Evolutionary conservation across 177 flowering plant genomes (phyloP), one percentile per base, ranked within the genome.

Genomic region (Tripterygium wilfordii): DNA sequence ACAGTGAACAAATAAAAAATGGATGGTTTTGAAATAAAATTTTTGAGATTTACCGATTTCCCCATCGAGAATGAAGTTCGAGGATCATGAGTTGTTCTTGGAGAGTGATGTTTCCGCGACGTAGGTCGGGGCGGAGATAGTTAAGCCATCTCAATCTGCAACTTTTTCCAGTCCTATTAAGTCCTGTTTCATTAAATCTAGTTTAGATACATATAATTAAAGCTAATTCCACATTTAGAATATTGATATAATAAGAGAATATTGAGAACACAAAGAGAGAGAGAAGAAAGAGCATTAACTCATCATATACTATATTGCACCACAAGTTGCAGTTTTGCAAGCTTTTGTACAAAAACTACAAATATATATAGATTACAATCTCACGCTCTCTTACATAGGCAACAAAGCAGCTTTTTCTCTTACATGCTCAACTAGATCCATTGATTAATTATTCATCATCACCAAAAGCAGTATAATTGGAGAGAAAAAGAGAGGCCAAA

Each of bases 31-130:
- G n/a, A n/a, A n/a, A n/a, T n/a, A n/a, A n/a, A n/a, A n/a, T n/a
- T n/a, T n/a, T n/a, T n/a, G n/a, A n/a, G n/a, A n/a, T n/a, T n/a
- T 67, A 77, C 84, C 80, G 36, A 26, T 77, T 79, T 16, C 85
- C 89, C 79, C 83, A 79, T 1, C 76, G 80, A 45, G 76, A 75
- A 62, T 77, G 88, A 27, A 82, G 88, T 17, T 82, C 74, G 23
- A 82, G 82, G 55, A 82, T 82, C 35, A 74, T 29, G 23, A 79
- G 77, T n/a, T 82, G 88, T 48, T 82, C 88, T 51, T 82, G 74
- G 12, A 72, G 77, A 20, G 77, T 76, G 53, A 82, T 78, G 63
- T 74, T 76, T 18, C 88, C 88, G 13, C 85, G 78, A 21, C 80
- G 62, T 29, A 82, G 77, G 48, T 76, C 77, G 0, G 88, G 88